These are phyloP conservation scores for Tetrapisispora phaffii DNA, from an alignment of 805 yeast genomes.

Conservation along the genomic window DNA sequence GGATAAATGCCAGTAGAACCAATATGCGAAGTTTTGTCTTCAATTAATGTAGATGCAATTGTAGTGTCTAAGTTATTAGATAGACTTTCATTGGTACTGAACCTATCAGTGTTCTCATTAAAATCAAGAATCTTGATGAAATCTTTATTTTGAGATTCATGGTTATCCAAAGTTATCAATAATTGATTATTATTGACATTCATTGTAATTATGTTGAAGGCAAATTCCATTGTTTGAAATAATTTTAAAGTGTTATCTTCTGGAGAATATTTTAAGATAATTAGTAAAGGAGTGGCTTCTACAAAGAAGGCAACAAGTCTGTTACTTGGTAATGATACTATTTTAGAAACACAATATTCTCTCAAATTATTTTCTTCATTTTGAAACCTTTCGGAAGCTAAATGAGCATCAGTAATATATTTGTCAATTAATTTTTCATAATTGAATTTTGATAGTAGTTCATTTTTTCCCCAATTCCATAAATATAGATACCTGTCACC, in stretches of 20 bases:
- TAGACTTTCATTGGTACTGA: constrained; percentile 15
- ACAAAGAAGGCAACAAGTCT: constrained; percentile 36
- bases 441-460: constrained; percentile 40
- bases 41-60: constrained; percentile 14
- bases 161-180: constrained; percentile 29
- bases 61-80: constrained; percentile 15
- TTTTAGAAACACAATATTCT: constrained; percentile 45
- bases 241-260: constrained; percentile 17
- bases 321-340: constrained; percentile 28
- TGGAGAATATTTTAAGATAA: constrained; percentile 23
- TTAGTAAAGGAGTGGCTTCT: constrained; percentile 42
- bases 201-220: constrained; percentile 26
- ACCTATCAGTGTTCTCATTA: constrained; percentile 9
- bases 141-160: constrained; percentile 9
- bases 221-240: constrained; percentile 25
- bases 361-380: constrained; percentile 37
- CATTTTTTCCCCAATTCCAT: constrained; percentile 70
- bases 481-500: constrained; percentile 69
- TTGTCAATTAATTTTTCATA: constrained; percentile 34
- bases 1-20: constrained; percentile 36
- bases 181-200: constrained; percentile 27
- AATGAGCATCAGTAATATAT: constrained; percentile 45
- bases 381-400: constrained; percentile 56
- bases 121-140: constrained; percentile 20
- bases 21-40: constrained; percentile 28